Conservation (phyloP, 2,329 filamentous ascomycete species). For the Fusarium annulatum region DNA sequence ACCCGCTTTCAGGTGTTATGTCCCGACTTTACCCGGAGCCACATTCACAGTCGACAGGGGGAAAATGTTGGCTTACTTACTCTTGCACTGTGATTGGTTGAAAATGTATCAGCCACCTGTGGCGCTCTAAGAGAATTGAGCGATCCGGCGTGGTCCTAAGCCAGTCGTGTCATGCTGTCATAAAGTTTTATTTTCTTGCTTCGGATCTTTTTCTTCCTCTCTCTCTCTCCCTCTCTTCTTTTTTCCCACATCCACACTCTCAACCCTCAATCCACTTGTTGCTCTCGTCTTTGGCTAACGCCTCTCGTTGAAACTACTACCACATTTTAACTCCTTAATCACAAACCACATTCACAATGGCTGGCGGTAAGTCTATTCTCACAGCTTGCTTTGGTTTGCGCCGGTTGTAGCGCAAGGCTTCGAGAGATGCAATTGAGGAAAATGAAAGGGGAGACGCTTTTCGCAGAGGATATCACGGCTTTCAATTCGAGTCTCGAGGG, state of each 20-base stretch:
- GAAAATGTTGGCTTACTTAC: conserved; percentile 26
- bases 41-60: conserved; percentile 19
- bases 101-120: conserved; percentile 31
- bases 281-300: conserved; percentile 30
- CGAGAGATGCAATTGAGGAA: conserved; percentile 37
- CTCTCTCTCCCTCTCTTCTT: conserved; percentile 28
- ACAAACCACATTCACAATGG: conserved; percentile 53
- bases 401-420: conserved; percentile 2
- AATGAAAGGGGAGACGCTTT: conserved; percentile 4
- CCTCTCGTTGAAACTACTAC: conserved; percentile 32
- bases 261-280: conserved; percentile 15
- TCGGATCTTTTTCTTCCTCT: conserved; percentile 36
- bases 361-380: conserved; percentile 56
- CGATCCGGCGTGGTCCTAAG: conserved; percentile 6
- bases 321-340: conserved; percentile 31
- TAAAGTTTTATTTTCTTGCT: conserved; percentile 51
- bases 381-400: conserved; percentile 14
- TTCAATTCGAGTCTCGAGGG: neutral
- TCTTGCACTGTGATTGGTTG: conserved; percentile 52
- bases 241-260: conserved; percentile 34
- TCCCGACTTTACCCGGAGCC: conserved; percentile 53
- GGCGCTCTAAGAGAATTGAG: conserved; percentile 23
- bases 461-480: conserved; percentile 9
- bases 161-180: conserved; percentile 53
- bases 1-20: conserved; percentile 9